These are phyloP conservation scores for Verticillium zaregamsianum DNA, from an alignment of 2,329 filamentous ascomycete genomes.

Conservation along the genomic window DNA sequence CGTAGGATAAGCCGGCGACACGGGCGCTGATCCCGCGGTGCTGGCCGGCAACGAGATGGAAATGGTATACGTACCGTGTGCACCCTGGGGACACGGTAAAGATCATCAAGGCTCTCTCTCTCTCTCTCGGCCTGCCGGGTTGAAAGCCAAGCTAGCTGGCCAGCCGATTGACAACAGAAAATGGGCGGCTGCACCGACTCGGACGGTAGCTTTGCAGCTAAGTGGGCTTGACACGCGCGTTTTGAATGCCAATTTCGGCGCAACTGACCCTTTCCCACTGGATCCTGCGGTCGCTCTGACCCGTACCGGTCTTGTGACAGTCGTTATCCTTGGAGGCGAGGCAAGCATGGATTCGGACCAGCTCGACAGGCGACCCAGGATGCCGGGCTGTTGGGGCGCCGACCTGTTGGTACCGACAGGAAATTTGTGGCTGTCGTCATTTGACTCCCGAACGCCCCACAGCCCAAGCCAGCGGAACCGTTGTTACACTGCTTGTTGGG, in stretches of 20 bases:
- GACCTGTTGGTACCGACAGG: conserved; percentile 13
- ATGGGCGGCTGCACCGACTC: background rate
- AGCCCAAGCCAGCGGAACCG: conserved; percentile 6
- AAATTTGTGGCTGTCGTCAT: conserved; percentile 15
- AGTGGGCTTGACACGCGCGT: background rate
- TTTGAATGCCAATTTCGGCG: background rate
- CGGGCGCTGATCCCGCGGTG: background rate
- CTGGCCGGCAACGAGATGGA: background rate
- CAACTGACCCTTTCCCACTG: background rate
- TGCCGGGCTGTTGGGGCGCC: conserved; percentile 1
- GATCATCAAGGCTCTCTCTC: background rate
- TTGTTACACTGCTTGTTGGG: background rate
- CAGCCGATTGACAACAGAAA: background rate
- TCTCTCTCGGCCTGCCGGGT: background rate
- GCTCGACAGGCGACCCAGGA: background rate
- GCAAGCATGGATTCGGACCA: background rate
- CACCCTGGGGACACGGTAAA: background rate
- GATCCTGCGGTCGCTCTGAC: background rate
- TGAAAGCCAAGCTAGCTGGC: background rate
- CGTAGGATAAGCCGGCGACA: background rate
- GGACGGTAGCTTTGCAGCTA: background rate
- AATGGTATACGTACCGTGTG: background rate
- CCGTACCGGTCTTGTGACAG: background rate
- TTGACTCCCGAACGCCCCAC: conserved; percentile 12
- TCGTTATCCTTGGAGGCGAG: background rate